Percentiles rank a stretch among this genome's conserved stretches.
phyloP scores from a whole-genome alignment of 164 flowering plant genomes.

The Magnolia changhungtana region DNA sequence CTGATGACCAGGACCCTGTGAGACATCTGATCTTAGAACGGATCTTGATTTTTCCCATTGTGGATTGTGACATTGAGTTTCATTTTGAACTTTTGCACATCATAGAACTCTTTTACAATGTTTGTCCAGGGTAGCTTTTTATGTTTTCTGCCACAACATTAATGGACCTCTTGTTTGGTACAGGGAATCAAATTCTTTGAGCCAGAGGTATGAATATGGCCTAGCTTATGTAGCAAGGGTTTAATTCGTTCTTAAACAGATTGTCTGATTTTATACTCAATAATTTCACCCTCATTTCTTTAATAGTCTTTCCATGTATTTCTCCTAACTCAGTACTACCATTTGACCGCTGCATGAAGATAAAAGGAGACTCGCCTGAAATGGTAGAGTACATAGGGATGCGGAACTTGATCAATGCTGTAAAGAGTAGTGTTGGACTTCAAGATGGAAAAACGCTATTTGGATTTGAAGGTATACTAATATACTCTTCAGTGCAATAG shows the following conservation, averaged over 20 bases:
- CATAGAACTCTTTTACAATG: not conserved
- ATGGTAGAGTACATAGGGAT: conserved; percentile 89
- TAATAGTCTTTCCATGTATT: not conserved
- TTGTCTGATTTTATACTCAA: conserved; percentile 6
- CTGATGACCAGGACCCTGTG: no score
- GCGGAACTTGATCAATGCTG: conserved; percentile 74
- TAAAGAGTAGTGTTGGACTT: conserved; percentile 67
- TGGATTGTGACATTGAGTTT: not conserved
- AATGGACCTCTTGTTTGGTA: conserved; percentile 15
- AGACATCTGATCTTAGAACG: not conserved
- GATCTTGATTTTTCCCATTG: not conserved
- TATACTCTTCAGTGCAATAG: conserved; percentile 1
- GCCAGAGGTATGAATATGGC: conserved; percentile 70
- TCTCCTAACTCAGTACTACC: not conserved
- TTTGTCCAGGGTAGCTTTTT: not conserved
- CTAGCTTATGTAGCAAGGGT: conserved; percentile 11
- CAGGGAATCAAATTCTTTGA: conserved; percentile 99
- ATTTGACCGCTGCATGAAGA: conserved; percentile 40
- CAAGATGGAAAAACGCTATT: conserved; percentile 68
- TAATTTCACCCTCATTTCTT: not conserved
- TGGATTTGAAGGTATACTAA: conserved; percentile 74
- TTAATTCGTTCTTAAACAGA: conserved; percentile 5
- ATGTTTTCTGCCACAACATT: conserved; percentile 9
- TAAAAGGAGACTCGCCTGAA: conserved; percentile 97
- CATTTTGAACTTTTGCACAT: not conserved